Conservation (phyloP, 148 eudicot genomes). For the Pouteria glomerata region DNA sequence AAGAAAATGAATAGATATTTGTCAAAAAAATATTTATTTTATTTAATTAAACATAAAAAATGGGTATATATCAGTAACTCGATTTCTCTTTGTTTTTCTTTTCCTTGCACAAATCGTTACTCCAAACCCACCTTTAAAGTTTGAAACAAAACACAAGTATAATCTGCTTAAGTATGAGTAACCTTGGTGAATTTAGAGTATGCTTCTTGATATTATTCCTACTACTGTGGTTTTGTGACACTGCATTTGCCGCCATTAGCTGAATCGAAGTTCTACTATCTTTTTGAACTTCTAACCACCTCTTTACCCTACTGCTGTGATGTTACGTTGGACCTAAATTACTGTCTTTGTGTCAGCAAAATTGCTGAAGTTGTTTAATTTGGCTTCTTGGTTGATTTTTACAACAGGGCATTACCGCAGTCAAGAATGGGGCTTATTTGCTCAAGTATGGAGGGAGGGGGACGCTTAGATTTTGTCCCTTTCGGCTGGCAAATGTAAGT, state of each 20-base stretch:
- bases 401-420: constrained; percentile 5
- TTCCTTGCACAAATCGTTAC: too few species aligned
- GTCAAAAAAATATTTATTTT: too few species aligned
- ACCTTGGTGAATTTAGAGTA: background rate
- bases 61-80: too few species aligned
- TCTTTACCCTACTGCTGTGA: too few species aligned
- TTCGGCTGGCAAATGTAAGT: constrained; percentile 9
- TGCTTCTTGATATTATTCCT: background rate
- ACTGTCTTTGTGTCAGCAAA: background rate
- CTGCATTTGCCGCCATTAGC: background rate
- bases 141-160: too few species aligned
- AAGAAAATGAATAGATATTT: too few species aligned
- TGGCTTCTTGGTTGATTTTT: background rate
- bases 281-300: background rate
- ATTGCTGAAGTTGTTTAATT: constrained; percentile 10
- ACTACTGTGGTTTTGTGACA: background rate
- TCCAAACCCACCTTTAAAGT: too few species aligned
- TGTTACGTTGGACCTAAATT: background rate
- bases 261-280: background rate
- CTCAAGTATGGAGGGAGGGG: constrained; percentile 13
- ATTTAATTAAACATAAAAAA: too few species aligned
- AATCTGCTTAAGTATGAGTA: too few species aligned
- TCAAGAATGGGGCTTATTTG: constrained; percentile 8
- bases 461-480: constrained; percentile 12
- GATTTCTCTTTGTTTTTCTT: too few species aligned